These are phyloP conservation scores for Zygosaccharomyces gambellarensis DNA, from an alignment of 805 yeast genomes.

Conservation along the genomic window DNA sequence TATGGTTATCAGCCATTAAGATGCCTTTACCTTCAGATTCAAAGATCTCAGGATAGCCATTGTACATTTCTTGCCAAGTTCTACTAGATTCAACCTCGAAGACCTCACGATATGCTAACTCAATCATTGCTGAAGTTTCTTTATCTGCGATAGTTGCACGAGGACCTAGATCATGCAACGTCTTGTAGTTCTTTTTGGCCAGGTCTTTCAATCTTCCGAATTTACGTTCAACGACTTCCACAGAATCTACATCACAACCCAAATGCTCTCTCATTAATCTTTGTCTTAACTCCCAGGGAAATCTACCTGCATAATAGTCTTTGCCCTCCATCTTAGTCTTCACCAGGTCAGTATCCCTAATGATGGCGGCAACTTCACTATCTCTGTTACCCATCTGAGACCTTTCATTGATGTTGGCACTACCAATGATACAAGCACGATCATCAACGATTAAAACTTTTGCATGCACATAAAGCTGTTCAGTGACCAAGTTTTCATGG, in stretches of 20 bases:
- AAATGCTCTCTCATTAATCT: constrained; percentile 95
- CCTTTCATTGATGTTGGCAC: constrained; percentile 95
- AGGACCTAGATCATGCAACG: constrained; percentile 18
- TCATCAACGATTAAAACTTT: constrained; percentile 91
- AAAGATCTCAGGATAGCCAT: neutral
- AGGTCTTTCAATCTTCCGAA: constrained; percentile 42
- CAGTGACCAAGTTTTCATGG: constrained; percentile 67
- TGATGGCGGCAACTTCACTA: constrained; percentile 86
- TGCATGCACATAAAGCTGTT: constrained; percentile 91
- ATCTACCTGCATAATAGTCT: constrained; percentile 75
- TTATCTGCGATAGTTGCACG: constrained; percentile 12
- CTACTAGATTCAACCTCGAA: constrained; percentile 38
- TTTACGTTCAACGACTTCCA: constrained; percentile 76
- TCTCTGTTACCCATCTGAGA: constrained; percentile 93
- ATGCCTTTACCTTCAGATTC: constrained; percentile 5
- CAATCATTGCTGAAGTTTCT: constrained; percentile 63
- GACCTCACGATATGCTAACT: constrained; percentile 66
- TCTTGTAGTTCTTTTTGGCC: constrained; percentile 31
- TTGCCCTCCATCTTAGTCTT: constrained; percentile 70
- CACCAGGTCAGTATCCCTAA: constrained; percentile 75
- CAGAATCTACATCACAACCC: constrained; percentile 85
- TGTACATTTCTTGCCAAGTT: constrained; percentile 46
- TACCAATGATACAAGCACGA: constrained; percentile 87
- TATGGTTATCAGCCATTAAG: neutral
- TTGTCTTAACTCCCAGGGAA: constrained; percentile 84